Evolutionary conservation across 257 asterid genomes (phyloP).

Genomic region (Nicotiana tomentosiformis): DNA sequence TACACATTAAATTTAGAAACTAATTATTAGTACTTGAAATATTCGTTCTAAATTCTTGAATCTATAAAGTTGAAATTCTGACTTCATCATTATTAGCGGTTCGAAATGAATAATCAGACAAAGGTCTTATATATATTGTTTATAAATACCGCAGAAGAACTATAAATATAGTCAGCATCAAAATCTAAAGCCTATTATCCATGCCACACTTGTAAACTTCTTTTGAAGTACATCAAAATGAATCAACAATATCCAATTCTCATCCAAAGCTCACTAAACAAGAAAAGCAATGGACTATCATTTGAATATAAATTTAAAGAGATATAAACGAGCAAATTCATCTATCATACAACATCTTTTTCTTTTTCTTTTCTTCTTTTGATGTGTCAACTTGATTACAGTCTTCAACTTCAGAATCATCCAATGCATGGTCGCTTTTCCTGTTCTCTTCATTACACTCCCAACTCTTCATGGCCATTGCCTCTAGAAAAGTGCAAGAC

Average conservation of each 20-base stretch:
- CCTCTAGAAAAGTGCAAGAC: not conserved
- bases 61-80: no score
- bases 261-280: not conserved
- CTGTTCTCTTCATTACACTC: not conserved
- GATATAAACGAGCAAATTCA: not conserved
- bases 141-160: not conserved
- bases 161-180: not conserved
- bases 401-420: not conserved
- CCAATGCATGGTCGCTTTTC: not conserved
- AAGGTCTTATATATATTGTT: no score
- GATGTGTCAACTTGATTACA: not conserved
- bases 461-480: not conserved
- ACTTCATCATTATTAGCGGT: no score
- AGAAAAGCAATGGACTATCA: not conserved
- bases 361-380: not conserved
- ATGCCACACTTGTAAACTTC: not conserved
- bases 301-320: not conserved
- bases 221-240: not conserved
- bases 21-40: no score
- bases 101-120: no score
- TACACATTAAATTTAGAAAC: no score
- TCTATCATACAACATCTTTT: not conserved
- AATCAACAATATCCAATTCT: not conserved
- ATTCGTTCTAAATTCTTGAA: no score
- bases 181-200: not conserved